These are phyloP conservation scores for Coemansia biformis DNA, from an alignment of 192 early-diverging fungal genomes.

Conservation along the genomic window DNA sequence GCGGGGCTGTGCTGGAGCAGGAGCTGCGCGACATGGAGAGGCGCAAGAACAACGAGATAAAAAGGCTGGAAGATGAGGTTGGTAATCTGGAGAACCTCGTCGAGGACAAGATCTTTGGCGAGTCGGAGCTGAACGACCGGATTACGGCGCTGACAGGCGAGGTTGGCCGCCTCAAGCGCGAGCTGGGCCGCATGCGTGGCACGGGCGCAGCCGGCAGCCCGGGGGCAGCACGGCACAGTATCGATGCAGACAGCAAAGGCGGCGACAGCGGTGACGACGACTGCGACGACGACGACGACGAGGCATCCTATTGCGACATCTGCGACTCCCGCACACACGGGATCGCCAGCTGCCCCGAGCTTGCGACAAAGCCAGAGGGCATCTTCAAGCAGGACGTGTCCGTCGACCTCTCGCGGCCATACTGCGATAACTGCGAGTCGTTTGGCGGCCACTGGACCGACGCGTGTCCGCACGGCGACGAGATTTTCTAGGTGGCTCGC, in stretches of 20 bases:
- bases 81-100: constrained; percentile 61
- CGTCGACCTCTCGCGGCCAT: constrained; percentile 43
- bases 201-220: neutral
- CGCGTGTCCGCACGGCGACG: constrained; percentile 66
- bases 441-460: constrained; percentile 65
- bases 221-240: no score
- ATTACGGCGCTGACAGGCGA: constrained; percentile 54
- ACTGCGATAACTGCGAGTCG: constrained; percentile 74
- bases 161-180: constrained; percentile 39
- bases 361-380: constrained; percentile 3
- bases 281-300: constrained; percentile 19
- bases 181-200: constrained; percentile 9
- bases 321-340: constrained; percentile 64
- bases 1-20: constrained; percentile 48
- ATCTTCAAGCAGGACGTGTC: constrained; percentile 31
- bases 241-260: no score
- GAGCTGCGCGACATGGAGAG: constrained; percentile 54
- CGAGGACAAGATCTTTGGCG: constrained; percentile 70
- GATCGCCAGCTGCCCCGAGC: constrained; percentile 54
- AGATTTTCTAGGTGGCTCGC: constrained; percentile 55
- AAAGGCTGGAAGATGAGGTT: constrained; percentile 59
- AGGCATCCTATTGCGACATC: constrained; percentile 57
- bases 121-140: constrained; percentile 64
- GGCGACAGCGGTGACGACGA: no score
- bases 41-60: constrained; percentile 58